Evolutionary conservation across 495 filamentous ascomycete genomes (phyloP).

Genomic region (Daldinia grandis): DNA sequence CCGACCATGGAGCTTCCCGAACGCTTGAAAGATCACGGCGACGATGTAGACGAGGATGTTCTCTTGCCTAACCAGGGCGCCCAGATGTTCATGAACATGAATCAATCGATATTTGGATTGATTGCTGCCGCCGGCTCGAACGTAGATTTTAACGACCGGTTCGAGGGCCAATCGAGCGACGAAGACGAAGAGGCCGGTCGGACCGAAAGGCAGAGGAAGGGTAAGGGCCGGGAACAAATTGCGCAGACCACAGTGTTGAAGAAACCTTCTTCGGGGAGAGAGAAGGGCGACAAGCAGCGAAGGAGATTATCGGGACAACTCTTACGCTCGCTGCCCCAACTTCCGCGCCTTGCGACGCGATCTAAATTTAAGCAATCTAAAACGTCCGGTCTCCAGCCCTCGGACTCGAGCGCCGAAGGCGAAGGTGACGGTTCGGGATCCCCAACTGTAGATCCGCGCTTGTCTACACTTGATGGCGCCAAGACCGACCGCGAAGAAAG

Average conservation of each 20-base stretch:
- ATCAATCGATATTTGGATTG: slow-evolving; percentile 93
- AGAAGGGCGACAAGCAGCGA: slow-evolving; percentile 55
- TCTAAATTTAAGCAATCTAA: slow-evolving; percentile 50
- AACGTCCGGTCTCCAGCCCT: slow-evolving; percentile 36
- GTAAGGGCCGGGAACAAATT: slow-evolving; percentile 36
- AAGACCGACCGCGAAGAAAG: slow-evolving; percentile 45
- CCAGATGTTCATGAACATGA: slow-evolving; percentile 74
- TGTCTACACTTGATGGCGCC: slow-evolving; percentile 42
- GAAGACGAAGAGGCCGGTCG: slow-evolving; percentile 69
- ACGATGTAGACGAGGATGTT: slow-evolving; percentile 72
- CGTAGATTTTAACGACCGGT: slow-evolving; percentile 79
- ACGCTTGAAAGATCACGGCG: slow-evolving; percentile 75
- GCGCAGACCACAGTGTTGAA: slow-evolving; percentile 51
- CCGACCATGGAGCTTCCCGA: slow-evolving; percentile 79
- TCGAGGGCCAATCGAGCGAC: slow-evolving; percentile 82
- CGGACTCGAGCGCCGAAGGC: slow-evolving; percentile 14
- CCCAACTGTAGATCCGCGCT: slow-evolving; percentile 16
- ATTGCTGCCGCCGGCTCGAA: slow-evolving; percentile 89
- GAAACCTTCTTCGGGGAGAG: slow-evolving; percentile 32
- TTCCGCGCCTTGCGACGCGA: slow-evolving; percentile 48
- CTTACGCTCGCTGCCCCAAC: slow-evolving; percentile 65
- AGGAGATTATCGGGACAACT: slow-evolving; percentile 69
- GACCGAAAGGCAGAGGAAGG: slow-evolving; percentile 30
- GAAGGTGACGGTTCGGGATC: slow-evolving; percentile 26
- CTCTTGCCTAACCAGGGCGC: slow-evolving; percentile 64